A percentile compares a stretch with the other conserved stretches of the same genome.
Conservation (phyloP, 2,329 filamentous ascomycete genomes). For the Eutypella sp. region DNA sequence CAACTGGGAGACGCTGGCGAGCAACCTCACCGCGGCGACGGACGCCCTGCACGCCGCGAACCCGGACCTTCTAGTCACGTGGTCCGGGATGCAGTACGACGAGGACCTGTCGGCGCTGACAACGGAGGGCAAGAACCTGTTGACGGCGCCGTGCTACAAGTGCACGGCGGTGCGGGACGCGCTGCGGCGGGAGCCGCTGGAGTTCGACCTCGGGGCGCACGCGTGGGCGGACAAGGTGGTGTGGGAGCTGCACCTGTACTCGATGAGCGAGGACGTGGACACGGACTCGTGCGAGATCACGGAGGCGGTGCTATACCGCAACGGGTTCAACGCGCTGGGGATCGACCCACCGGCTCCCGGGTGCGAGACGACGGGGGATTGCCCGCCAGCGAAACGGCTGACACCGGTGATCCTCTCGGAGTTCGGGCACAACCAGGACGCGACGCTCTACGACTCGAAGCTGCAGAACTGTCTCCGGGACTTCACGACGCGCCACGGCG, state of each 20-base stretch:
- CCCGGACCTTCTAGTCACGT: conserved; percentile 40
- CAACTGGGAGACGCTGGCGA: conserved; percentile 41
- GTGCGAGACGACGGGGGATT: conserved; percentile 34
- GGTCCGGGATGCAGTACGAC: conserved; percentile 45
- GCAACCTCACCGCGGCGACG: conserved; percentile 38
- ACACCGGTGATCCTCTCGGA: conserved; percentile 44
- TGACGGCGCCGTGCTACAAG: conserved; percentile 37
- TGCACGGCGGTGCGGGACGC: conserved; percentile 38
- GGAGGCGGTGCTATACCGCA: conserved; percentile 43
- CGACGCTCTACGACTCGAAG: conserved; percentile 36
- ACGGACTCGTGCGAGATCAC: conserved; percentile 43
- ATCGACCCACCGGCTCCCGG: conserved; percentile 36
- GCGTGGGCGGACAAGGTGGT: conserved; percentile 44
- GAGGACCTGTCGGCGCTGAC: conserved; percentile 40
- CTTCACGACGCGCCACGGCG: conserved; percentile 37
- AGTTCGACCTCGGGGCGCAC: conserved; percentile 41
- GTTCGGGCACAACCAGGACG: conserved; percentile 41
- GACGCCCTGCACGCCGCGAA: conserved; percentile 40
- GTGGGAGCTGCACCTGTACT: conserved; percentile 41
- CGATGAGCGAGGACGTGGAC: conserved; percentile 36
- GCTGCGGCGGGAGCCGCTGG: conserved; percentile 34
- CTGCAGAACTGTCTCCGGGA: conserved; percentile 41
- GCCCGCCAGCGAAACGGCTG: conserved; percentile 31
- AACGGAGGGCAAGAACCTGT: conserved; percentile 33
- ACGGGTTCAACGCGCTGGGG: conserved; percentile 43